phyloP scores from a whole-genome alignment of 2,329 filamentous ascomycete species.

The Fusarium graminum region DNA sequence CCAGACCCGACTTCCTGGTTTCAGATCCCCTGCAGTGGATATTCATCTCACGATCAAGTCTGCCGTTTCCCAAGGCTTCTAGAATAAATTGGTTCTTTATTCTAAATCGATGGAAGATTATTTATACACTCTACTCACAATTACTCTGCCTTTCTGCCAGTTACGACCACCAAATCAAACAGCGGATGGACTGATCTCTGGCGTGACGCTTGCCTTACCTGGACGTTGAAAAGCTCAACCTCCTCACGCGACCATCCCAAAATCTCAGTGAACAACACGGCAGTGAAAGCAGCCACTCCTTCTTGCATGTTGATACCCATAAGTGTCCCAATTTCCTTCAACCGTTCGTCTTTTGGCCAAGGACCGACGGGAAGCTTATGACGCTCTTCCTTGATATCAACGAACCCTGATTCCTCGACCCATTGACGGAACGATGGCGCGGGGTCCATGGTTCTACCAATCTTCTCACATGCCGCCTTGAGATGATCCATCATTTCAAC shows the following conservation, averaged over 20 bases:
- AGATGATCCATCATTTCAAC: slow-evolving; percentile 48
- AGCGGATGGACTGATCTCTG: slow-evolving; percentile 50
- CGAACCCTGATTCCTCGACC: slow-evolving; percentile 55
- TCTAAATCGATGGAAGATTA: too few species aligned
- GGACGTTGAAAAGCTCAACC: slow-evolving; percentile 56
- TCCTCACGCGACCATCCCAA: slow-evolving; percentile 57
- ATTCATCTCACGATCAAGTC: background rate
- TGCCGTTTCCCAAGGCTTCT: background rate
- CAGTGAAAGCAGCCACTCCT: slow-evolving; percentile 56
- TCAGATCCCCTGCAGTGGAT: background rate
- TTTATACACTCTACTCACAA: background rate
- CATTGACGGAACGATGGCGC: slow-evolving; percentile 48
- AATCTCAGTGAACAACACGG: slow-evolving; percentile 55
- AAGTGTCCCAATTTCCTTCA: slow-evolving; percentile 50
- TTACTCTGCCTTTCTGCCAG: slow-evolving; percentile 47
- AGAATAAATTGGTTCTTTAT: background rate
- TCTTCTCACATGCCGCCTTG: slow-evolving; percentile 45
- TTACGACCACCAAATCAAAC: slow-evolving; percentile 51
- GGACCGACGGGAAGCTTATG: slow-evolving; percentile 55
- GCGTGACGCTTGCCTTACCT: slow-evolving; percentile 42
- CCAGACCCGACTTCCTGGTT: background rate
- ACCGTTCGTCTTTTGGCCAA: slow-evolving; percentile 54
- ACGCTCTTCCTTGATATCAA: slow-evolving; percentile 48
- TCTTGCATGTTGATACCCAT: slow-evolving; percentile 56
- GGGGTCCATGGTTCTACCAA: slow-evolving; percentile 51